Evolutionary conservation across 768 basidiomycete genomes (phyloP).

Genomic region (Floccularia luteovirens): DNA sequence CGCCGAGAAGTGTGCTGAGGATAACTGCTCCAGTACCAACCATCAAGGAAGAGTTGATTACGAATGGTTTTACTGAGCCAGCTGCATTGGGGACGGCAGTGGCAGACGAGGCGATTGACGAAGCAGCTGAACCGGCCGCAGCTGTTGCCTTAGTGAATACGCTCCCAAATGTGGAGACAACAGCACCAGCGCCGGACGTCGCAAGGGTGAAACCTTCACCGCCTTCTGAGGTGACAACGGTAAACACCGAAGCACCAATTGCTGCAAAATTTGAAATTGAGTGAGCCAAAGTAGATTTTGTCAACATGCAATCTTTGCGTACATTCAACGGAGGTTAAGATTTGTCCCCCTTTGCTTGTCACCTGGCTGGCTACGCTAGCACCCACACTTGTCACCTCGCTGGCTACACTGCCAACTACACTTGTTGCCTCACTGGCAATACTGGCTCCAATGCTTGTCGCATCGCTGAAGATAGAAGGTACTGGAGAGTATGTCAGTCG

Average conservation of each 20-base stretch:
- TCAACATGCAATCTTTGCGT: slow-evolving; percentile 10
- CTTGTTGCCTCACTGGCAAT: slow-evolving; percentile 7
- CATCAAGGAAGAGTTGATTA: slow-evolving; percentile 19
- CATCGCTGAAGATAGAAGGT: slow-evolving; percentile 27
- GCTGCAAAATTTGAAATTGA: slow-evolving; percentile 24
- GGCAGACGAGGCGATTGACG: slow-evolving; percentile 10
- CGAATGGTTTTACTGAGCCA: slow-evolving; percentile 12
- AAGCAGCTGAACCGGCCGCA: slow-evolving; percentile 20
- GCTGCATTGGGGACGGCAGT: slow-evolving; percentile 16
- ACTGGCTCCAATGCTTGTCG: slow-evolving; percentile 19
- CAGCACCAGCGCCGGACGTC: slow-evolving; percentile 26
- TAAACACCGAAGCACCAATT: slow-evolving; percentile 41
- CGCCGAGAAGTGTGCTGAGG: slow-evolving; percentile 31
- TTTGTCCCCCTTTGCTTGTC: too few species aligned
- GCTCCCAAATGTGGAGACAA: slow-evolving; percentile 46
- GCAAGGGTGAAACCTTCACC: slow-evolving; percentile 58
- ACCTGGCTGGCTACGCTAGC: slow-evolving; percentile 2
- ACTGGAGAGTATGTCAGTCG: slow-evolving; percentile 13
- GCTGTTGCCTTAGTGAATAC: slow-evolving; percentile 42
- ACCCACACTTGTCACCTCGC: slow-evolving; percentile 1
- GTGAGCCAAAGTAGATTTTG: background rate
- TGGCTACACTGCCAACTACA: slow-evolving; percentile 14
- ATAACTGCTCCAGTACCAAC: slow-evolving; percentile 28
- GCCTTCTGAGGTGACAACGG: slow-evolving; percentile 50
- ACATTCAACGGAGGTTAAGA: slow-evolving; percentile 37